Evolutionary conservation across 169 alveolate genomes (phyloP).

Genomic region (Eimeria falciformis): DNA sequence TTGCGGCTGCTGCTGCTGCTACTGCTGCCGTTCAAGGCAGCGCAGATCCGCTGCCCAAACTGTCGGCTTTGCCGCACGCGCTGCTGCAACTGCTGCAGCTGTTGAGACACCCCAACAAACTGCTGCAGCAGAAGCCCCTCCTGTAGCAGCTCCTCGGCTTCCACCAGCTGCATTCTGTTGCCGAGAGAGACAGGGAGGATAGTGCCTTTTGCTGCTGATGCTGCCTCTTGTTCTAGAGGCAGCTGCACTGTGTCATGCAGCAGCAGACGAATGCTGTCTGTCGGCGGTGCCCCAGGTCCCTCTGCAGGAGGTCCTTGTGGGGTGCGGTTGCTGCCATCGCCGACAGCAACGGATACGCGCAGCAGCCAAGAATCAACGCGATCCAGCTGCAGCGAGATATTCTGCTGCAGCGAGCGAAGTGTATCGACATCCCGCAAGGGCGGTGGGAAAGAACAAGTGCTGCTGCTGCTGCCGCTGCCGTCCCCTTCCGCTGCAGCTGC

Average conservation of each 20-base stretch:
- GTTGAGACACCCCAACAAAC: slow-evolving; percentile 66
- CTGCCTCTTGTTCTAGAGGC: slow-evolving; percentile 39
- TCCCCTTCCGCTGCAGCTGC: slow-evolving; percentile 30
- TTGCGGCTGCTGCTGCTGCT: slow-evolving; percentile 73
- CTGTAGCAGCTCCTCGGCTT: slow-evolving; percentile 75
- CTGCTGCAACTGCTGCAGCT: slow-evolving; percentile 75
- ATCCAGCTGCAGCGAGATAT: slow-evolving; percentile 71
- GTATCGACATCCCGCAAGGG: slow-evolving; percentile 52
- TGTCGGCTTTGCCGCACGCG: slow-evolving; percentile 68
- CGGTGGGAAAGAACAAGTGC: slow-evolving; percentile 54
- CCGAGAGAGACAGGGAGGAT: slow-evolving; percentile 69
- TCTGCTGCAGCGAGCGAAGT: slow-evolving; percentile 64
- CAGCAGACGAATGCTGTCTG: background rate
- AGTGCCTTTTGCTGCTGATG: slow-evolving; percentile 59
- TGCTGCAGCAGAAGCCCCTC: slow-evolving; percentile 78
- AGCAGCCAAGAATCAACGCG: slow-evolving; percentile 72
- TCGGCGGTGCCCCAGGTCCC: slow-evolving; percentile 43
- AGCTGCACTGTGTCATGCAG: slow-evolving; percentile 41
- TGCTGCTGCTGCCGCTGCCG: slow-evolving; percentile 48
- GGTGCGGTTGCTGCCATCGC: slow-evolving; percentile 63
- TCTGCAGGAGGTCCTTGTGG: slow-evolving; percentile 28
- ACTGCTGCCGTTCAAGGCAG: slow-evolving; percentile 70
- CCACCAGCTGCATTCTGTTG: slow-evolving; percentile 67
- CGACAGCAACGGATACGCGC: slow-evolving; percentile 60
- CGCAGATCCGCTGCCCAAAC: slow-evolving; percentile 68